These are phyloP conservation scores for Tubosaeta brunneosetosa DNA, from an alignment of 768 basidiomycete genomes.

Conservation along the genomic window DNA sequence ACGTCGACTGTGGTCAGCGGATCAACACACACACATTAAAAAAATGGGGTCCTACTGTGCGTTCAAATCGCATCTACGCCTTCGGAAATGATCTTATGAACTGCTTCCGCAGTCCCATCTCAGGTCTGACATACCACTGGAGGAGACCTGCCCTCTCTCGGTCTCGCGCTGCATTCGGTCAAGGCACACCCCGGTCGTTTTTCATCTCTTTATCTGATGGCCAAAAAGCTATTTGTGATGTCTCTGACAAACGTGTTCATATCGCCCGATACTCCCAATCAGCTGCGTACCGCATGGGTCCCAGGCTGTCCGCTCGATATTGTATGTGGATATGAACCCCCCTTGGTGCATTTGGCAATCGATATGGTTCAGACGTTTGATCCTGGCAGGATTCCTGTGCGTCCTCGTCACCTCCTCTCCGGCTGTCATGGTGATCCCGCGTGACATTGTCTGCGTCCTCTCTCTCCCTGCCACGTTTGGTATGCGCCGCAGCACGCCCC, in stretches of 20 bases:
- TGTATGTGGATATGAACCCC: neutral
- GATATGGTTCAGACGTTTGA: slow-evolving; percentile 12
- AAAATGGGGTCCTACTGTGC: slow-evolving; percentile 5
- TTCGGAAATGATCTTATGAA: slow-evolving; percentile 17
- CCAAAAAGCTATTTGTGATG: slow-evolving; percentile 6
- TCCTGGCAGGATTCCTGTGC: neutral
- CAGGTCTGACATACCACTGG: neutral
- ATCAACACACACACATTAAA: neutral
- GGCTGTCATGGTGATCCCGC: neutral
- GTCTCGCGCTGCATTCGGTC: slow-evolving; percentile 15
- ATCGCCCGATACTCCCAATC: slow-evolving; percentile 19
- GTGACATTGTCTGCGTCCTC: neutral
- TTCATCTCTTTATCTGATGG: slow-evolving; percentile 27
- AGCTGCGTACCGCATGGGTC: slow-evolving; percentile 11
- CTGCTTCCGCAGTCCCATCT: slow-evolving; percentile 5
- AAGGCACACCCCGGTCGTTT: slow-evolving; percentile 16
- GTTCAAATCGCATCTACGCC: slow-evolving; percentile 7
- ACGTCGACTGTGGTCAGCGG: neutral
- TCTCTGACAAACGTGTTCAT: slow-evolving; percentile 22
- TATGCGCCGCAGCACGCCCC: neutral
- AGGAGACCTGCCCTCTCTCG: slow-evolving; percentile 20
- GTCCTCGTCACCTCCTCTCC: neutral
- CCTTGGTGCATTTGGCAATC: neutral
- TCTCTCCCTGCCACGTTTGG: neutral
- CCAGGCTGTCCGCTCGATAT: slow-evolving; percentile 6